Base-by-base conservation (phyloP, 1,284 basidiomycete genomes). In the Leucoagaricus sp. region DNA sequence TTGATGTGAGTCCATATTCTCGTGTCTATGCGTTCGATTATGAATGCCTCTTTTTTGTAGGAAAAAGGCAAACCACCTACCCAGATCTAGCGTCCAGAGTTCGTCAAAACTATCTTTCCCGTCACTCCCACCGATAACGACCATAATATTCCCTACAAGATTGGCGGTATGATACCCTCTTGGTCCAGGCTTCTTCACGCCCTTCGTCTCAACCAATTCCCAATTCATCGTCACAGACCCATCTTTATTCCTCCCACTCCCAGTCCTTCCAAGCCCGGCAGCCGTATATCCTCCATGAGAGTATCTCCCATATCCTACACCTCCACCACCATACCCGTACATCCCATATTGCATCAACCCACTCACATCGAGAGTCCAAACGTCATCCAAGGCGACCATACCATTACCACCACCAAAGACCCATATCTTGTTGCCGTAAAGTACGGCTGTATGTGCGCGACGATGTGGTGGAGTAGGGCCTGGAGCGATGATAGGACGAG, bases 321-420 rank as follows among this genome's bases (percentile, higher is more conserved):
- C 84, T 83, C 92, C 91, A 89, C 56, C 1, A 59, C 61, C 7
- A 63, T 65, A 53, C 28, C 57, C 41, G 68, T 60, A 49, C n/a
- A 70, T 68, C 0, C 57, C 57, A 28, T 46, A 45, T 10, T 31
- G 51, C 49, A 53, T 10, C 41, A 53, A 46, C 12, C 42, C 42
- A 13, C 44, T 46, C 13, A 91, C 82, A 60, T 96, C 93, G 13
- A 96, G 77, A 10, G 87, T 85, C 93, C 94, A 96, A 6, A 96
- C 78, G 68, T 97, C 94, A 66, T 94, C 94, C 59, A 97, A 78
- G 1, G 94, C 94, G 17, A 84, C 86, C 71, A 90, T 80, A 0
- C 94, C 94, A 60, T 95, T 96, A 2, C 94, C 95, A 19, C 95
- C 94, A 3, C 94, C 94, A 67, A 97, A 97, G 2, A 97, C 76